Base-by-base conservation (phyloP, 768 basidiomycete species). In the Auriscalpium orientale region DNA sequence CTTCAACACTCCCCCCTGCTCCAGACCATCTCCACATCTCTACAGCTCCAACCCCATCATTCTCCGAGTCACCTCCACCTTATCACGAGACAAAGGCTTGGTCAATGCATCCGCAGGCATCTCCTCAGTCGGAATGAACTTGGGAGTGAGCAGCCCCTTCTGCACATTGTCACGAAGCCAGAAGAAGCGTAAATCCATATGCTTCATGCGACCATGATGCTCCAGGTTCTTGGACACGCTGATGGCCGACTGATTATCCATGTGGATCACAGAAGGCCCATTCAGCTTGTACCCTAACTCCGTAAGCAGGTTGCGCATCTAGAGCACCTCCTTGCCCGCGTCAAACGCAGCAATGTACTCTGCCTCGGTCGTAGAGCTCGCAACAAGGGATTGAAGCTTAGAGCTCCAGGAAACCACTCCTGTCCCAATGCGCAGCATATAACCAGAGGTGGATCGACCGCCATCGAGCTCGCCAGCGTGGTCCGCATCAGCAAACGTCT, bases 121-220 rank as follows among this genome's bases (percentile, higher is more conserved):
- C 46, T 18, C 13, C 10, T 18, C 18, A 16, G 50, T 51, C 2
- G 34, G 38, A 28, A 37, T 22, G 36, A 34, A 51, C 18, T 36
- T 15, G 3, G 21, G 28, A 16, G 8, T 36, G 49, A 72, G 54
- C 10, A 50, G 46, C 4, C 62, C 60, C 43, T 63, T 45, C 13
- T 64, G 59, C 28, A 73, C 56, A 43, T 36, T 37, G 9, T 68
- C 59, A 2, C 67, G 65, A 44, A 72, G 61, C 46, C 61, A 69
- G 62, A 72, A 66, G 54, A 69, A 67, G 3, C 63, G 65, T 15
- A 75, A 66, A 43, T 70, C 66, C 57, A 76, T 74, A 59, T 76
- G 72, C 56, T 74, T 74, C 10, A 70, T 62, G 13, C 68, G 55
- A 11, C 61, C 54, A 53, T 75, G 72, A 54, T 63, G 65, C 10